Evolutionary conservation across 208 protist species (phyloP).

Genomic region (Leishmania major): DNA sequence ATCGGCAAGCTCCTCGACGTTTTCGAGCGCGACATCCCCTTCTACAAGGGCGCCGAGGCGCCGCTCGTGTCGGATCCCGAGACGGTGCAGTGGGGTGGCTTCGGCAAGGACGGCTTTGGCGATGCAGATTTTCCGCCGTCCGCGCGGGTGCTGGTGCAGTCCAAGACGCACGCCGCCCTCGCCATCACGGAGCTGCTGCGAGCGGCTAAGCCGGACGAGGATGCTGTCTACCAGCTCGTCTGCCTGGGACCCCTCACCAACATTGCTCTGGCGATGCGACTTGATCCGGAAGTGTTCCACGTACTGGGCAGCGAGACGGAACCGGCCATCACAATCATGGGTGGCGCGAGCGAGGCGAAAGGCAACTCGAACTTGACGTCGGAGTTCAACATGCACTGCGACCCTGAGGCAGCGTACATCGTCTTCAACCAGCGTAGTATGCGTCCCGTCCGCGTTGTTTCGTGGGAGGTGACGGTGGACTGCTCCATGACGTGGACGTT

Average conservation of each 20-base stretch:
- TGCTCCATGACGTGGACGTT: constrained; percentile 79
- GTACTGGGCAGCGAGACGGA: constrained; percentile 69
- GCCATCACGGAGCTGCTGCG: constrained; percentile 69
- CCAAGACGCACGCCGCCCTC: constrained; percentile 55
- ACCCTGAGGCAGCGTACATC: constrained; percentile 84
- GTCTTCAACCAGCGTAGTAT: constrained; percentile 68
- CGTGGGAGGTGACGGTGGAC: constrained; percentile 82
- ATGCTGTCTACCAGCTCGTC: constrained; percentile 68
- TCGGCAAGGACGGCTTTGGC: constrained; percentile 80
- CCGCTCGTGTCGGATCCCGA: constrained; percentile 71
- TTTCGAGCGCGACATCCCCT: constrained; percentile 72
- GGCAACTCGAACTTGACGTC: constrained; percentile 82
- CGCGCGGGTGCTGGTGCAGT: constrained; percentile 33
- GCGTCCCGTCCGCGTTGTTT: constrained; percentile 60
- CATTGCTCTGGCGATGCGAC: constrained; percentile 70
- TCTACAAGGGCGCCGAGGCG: constrained; percentile 61
- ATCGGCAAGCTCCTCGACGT: constrained; percentile 79
- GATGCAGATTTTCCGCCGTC: constrained; percentile 67
- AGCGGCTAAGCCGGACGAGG: constrained; percentile 30
- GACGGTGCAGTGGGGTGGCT: constrained; percentile 79
- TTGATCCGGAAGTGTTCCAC: constrained; percentile 53
- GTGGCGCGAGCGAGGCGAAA: constrained; percentile 70
- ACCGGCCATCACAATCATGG: constrained; percentile 79
- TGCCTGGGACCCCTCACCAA: constrained; percentile 81
- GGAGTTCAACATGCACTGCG: constrained; percentile 89